Evolutionary conservation across 75 land plant genomes (phyloP), one percentile per base, ranked within the genome.

Genomic region (Cunninghamia lanceolata): DNA sequence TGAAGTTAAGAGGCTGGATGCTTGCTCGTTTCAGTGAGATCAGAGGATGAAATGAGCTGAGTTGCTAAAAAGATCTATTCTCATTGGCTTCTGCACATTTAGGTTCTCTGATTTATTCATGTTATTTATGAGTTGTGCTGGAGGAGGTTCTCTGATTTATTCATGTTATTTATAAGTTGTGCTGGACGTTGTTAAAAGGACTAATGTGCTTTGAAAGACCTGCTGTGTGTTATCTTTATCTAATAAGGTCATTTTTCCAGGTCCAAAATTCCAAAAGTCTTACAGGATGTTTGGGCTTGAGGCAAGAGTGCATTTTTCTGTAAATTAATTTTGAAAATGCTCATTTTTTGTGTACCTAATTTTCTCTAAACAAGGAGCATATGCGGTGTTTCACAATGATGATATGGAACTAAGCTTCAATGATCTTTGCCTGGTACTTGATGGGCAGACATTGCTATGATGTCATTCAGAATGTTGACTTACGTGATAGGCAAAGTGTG

Each of bases 171-270:
- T 19, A 21, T 45, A 1, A 36, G 3, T 25, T 25, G 0, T 80
- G 82, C 82, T n/a, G 50, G 50, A 43, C 50, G 47, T n/a, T 45
- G 50, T 80, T 45, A 45, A 45, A 42, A 80, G 34, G 47, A 80
- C 52, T 83, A 32, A 83, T 83, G 38, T 10, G 46, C 56, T 34
- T 73, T 0, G 15, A 30, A 73, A 63, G 36, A 32, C 25, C 35
- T 19, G 39, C 47, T 32, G 7, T 53, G 56, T 83, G 47, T 53
- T 53, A 34, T 83, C 9, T 83, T 53, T 50, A 36, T 43, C 21
- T 35, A 83, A 83, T 83, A 36, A 15, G 63, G 84, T 83, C 84
- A 83, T 83, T 83, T 83, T 54, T 83, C 84, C 38, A 83, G 66
- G 66, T 52, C 40, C 66, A 52, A 35, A 36, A 17, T 52, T 54